phyloP scores from a whole-genome alignment of 176 grass and related monocot genomes.

The Poa pratensis region DNA sequence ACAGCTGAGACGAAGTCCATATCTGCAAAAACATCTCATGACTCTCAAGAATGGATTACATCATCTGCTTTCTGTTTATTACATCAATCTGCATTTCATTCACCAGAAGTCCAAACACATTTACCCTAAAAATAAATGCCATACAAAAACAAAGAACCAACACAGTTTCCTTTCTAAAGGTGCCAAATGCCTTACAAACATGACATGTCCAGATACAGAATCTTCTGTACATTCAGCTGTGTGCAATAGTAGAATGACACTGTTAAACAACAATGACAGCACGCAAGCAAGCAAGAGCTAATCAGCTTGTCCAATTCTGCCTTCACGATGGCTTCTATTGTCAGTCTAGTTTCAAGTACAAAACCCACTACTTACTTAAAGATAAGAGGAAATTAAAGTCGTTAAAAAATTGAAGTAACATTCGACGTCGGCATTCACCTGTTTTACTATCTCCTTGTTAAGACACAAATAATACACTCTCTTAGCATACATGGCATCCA shows the following conservation, averaged over 20 bases:
- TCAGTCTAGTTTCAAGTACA: conserved; percentile 11
- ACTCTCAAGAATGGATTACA: background rate
- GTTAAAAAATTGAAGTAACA: background rate
- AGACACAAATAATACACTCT: conserved; percentile 1
- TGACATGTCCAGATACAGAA: background rate
- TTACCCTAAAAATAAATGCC: background rate
- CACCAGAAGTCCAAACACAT: background rate
- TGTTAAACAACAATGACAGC: background rate
- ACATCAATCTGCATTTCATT: background rate
- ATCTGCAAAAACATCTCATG: background rate
- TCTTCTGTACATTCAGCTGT: background rate
- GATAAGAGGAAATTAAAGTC: no score
- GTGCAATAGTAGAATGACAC: background rate
- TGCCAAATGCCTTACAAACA: no score
- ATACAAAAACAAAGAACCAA: background rate
- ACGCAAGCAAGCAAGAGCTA: background rate
- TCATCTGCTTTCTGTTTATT: background rate
- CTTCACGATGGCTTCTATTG: background rate
- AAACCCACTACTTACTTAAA: background rate
- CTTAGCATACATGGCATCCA: conserved; percentile 12
- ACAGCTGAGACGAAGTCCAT: background rate
- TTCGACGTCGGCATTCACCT: background rate
- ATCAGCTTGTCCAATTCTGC: background rate
- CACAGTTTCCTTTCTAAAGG: background rate
- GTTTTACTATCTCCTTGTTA: background rate